Percentiles rank a stretch among this genome's conserved stretches.
Conservation (phyloP, 345 rosid genomes). For the Boechera stricta region DNA sequence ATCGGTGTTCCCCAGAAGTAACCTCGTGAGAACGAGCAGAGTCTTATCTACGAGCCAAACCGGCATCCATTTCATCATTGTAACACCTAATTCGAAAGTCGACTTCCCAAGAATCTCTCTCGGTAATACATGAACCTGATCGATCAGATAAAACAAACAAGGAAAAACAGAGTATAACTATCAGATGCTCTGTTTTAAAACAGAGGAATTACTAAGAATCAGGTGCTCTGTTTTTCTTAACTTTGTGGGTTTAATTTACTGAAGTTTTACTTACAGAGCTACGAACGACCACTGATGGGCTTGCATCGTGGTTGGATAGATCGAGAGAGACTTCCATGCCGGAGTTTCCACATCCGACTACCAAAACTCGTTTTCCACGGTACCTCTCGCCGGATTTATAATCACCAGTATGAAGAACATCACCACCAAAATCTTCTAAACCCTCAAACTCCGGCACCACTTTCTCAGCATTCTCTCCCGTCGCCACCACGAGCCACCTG, state of each 20-base stretch:
- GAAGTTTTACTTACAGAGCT: constrained; percentile 62
- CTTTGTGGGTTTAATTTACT: not conserved
- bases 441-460: constrained; percentile 76
- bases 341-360: constrained; percentile 89
- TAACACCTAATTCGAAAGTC: constrained; percentile 59
- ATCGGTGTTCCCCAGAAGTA: constrained; percentile 59
- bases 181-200: not conserved
- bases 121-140: constrained; percentile 83
- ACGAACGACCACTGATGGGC: constrained; percentile 79
- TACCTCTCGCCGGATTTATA: constrained; percentile 69
- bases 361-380: constrained; percentile 64
- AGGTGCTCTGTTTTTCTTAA: constrained; percentile 1
- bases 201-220: constrained; percentile 2
- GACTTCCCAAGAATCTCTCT: constrained; percentile 76
- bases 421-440: constrained; percentile 59
- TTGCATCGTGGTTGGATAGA: constrained; percentile 64
- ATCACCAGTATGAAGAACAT: constrained; percentile 67
- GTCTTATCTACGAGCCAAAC: constrained; percentile 74
- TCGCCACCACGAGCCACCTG: constrained; percentile 83
- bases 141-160: not conserved
- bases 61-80: constrained; percentile 67
- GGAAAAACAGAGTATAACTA: constrained; percentile 8
- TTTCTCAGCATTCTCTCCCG: constrained; percentile 84
- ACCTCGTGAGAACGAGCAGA: constrained; percentile 57
- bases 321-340: constrained; percentile 92